A percentile compares a stretch with the other conserved stretches of the same genome.
Evolutionary conservation across 306 rosid genomes (phyloP).

Genomic region (cucumber (Cucumis sativus)): Cucumber_9930_V3 NC_026658.2:14640501-14641000

Average conservation of each 20-base stretch:
- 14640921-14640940: constrained; percentile 32
- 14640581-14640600: constrained; percentile 28
- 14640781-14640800: constrained; percentile 69
- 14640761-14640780: constrained; percentile 41
- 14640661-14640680: constrained; percentile 81
- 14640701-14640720: constrained; percentile 76
- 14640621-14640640: constrained; percentile 26
- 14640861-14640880: constrained; percentile 33
- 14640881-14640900: constrained; percentile 22
- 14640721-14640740: constrained; percentile 73
- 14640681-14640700: constrained; percentile 65
- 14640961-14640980: constrained; percentile 25
- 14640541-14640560: not conserved
- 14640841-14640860: constrained; percentile 64
- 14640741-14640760: constrained; percentile 80
- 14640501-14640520: not conserved
- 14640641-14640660: constrained; percentile 35
- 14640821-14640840: constrained; percentile 68
- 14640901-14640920: constrained; percentile 33
- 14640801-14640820: constrained; percentile 63
- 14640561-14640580: constrained; percentile 6
- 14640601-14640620: constrained; percentile 32
- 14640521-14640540: not conserved
- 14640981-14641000: constrained; percentile 30
- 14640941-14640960: constrained; percentile 27